Conservation (phyloP, 768 basidiomycete species). For the Mycena amicta region DNA sequence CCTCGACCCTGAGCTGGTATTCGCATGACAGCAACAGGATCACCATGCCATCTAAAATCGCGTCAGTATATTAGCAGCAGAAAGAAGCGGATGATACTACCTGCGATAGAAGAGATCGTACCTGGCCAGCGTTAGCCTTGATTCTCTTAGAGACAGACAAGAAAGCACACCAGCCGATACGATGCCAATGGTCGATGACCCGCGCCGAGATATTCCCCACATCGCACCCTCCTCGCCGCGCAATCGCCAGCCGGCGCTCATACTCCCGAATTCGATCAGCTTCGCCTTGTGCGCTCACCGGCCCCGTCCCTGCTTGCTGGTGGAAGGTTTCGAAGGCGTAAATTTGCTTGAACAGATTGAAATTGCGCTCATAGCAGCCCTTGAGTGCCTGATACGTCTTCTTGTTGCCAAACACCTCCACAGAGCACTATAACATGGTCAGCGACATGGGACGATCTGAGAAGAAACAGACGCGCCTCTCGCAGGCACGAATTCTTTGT, state of each 20-base stretch:
- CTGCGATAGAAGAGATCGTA: constrained; percentile 72
- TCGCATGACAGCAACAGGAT: constrained; percentile 60
- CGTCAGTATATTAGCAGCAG: neutral
- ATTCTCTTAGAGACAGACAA: neutral
- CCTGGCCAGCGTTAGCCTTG: constrained; percentile 1
- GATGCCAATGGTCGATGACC: constrained; percentile 80
- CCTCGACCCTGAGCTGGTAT: constrained; percentile 39
- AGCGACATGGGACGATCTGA: constrained; percentile 1
- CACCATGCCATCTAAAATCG: constrained; percentile 60
- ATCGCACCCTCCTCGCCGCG: constrained; percentile 66
- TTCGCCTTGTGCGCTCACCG: constrained; percentile 49
- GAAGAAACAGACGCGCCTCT: constrained; percentile 49
- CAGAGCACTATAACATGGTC: constrained; percentile 55
- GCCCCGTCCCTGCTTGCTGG: constrained; percentile 36
- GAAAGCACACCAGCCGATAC: constrained; percentile 58
- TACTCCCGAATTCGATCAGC: constrained; percentile 71
- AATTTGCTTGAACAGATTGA: constrained; percentile 83
- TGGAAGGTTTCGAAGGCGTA: constrained; percentile 67
- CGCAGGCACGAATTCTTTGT: constrained; percentile 84
- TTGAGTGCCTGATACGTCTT: constrained; percentile 85
- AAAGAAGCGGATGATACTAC: constrained; percentile 34
- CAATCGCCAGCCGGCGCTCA: constrained; percentile 68
- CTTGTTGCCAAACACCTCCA: constrained; percentile 70
- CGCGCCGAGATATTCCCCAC: constrained; percentile 75
- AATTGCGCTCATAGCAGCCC: constrained; percentile 84